Base-by-base conservation (phyloP, 768 basidiomycete genomes). In the Candolleomyces aberdarensis region DNA sequence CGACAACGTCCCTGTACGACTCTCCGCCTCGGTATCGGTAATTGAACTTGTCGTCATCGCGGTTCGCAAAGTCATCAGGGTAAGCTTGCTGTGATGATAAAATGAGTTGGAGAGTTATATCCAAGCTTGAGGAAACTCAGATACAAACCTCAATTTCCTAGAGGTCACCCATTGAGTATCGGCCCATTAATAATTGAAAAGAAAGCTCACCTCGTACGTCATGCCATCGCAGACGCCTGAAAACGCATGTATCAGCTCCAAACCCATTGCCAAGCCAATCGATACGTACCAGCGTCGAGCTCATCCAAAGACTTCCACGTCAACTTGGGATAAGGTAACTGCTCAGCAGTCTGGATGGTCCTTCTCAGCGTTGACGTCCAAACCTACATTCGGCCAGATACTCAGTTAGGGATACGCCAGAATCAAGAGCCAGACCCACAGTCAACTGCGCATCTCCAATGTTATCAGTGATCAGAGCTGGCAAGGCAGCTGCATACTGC, bases 231-330 rank as follows among this genome's bases (percentile, higher is more conserved):
- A 99, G 39, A 99, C 97, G 26, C 97, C 78, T 80, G 17, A 17
- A 4, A 29, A 36, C 9, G 7, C 17, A 13, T 29, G 13, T 56
- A 48, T 31, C 11, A 60, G 53, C 22, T 26, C 32, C 39, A 47
- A 36, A 36, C 36, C 17, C 41, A 61, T 29, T 40, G 57, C 57
- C 19, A 40, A 26, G 47, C 32, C 56, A 26, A 32, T 29, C 50
- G 19, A 36, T 32, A 63, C 72, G n/a, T 61, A 76, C 78, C 97
- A 8, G 97, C 97, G 72, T 99, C 97, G 26, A 99, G 81, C 74
- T 99, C 97, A 68, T 99, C 97, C 56, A 99, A 76, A 1, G 94
- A 94, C 73, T 99, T 99, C 97, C 97, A 99, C 3, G 96, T 98
- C 64, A 98, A 77, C 67, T 98, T 97, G 50, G 88, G 81, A 70